These are phyloP conservation scores for Capniomyces stellatus DNA, from an alignment of 371 early-diverging fungal genomes.

Conservation along the genomic window DNA sequence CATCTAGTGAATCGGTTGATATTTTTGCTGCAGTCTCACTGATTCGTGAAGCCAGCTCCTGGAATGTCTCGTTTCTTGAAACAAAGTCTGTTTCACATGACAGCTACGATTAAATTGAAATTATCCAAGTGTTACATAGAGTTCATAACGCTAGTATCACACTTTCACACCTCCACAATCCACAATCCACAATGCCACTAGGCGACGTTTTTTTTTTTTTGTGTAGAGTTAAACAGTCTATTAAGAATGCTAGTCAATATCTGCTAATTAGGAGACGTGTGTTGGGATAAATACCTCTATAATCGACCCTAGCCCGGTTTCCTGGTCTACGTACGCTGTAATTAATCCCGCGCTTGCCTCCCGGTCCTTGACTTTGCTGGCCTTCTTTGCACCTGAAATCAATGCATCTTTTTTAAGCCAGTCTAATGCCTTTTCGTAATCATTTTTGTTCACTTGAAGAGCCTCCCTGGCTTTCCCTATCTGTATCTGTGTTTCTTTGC, in stretches of 20 bases:
- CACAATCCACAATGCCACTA: slow-evolving; percentile 8
- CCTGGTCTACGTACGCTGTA: slow-evolving; percentile 37
- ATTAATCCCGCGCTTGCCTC: slow-evolving; percentile 52
- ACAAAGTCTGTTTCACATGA: slow-evolving; percentile 94
- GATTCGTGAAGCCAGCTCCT: slow-evolving; percentile 47
- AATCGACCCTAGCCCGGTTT: slow-evolving; percentile 32
- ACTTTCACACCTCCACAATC: too few relatives aligned
- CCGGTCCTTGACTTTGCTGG: slow-evolving; percentile 43
- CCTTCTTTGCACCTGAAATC: slow-evolving; percentile 53
- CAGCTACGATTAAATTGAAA: slow-evolving; percentile 27
- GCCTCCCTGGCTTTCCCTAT: slow-evolving; percentile 81
- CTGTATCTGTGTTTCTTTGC: slow-evolving; percentile 66
- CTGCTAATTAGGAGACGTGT: too few relatives aligned
- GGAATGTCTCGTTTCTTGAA: slow-evolving; percentile 62
- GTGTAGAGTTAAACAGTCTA: too few relatives aligned
- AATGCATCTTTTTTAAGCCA: slow-evolving; percentile 62
- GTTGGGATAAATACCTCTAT: slow-evolving; percentile 34
- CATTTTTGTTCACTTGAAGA: slow-evolving; percentile 45
- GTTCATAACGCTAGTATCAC: too few relatives aligned
- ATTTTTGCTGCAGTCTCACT: slow-evolving; percentile 26
- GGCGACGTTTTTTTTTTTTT: too few relatives aligned
- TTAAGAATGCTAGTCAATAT: too few relatives aligned
- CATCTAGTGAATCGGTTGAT: not conserved
- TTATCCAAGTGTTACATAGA: too few relatives aligned
- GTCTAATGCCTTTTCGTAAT: slow-evolving; percentile 56